Conservation (phyloP, 176 grass and related monocot genomes). For the Raddia distichophylla region DNA sequence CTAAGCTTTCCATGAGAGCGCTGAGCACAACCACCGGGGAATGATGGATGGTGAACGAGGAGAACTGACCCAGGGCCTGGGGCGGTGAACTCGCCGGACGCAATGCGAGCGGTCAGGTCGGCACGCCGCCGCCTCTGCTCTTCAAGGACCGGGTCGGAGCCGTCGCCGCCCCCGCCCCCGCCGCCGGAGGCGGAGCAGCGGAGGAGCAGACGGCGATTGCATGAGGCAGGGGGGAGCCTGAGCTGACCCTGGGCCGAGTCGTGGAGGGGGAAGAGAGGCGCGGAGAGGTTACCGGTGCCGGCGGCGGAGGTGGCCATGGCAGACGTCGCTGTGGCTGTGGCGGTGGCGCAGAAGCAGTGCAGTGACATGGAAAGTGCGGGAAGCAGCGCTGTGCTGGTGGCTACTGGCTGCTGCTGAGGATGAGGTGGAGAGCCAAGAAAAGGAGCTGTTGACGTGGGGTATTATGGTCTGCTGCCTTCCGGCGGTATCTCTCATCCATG, state of each 20-base stretch:
- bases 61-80: conserved; percentile 54
- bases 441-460: conserved; percentile 1
- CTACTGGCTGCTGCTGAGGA: neutral
- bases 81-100: conserved; percentile 92
- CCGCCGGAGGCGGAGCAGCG: conserved; percentile 61
- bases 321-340: neutral
- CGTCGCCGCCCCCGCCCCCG: conserved; percentile 26
- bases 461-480: too few species aligned
- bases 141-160: conserved; percentile 46
- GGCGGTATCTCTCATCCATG: too few species aligned
- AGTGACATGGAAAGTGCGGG: conserved; percentile 24
- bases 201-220: conserved; percentile 30
- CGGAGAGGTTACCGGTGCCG: neutral
- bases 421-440: neutral
- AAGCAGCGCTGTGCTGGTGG: neutral
- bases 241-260: conserved; percentile 11
- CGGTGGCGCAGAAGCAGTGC: conserved; percentile 19
- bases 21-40: neutral
- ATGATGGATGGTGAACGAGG: too few species aligned
- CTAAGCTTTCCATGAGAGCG: neutral
- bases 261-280: conserved; percentile 23
- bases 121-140: conserved; percentile 60
- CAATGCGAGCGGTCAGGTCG: conserved; percentile 78
- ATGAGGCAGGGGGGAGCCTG: neutral
- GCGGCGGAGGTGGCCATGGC: conserved; percentile 54